A percentile compares a stretch with the other conserved stretches of the same genome.
Evolutionary conservation across 225 moss, liverwort and hornwort species (phyloP).

Genomic region (Pseudisothecium myosuroides): DNA sequence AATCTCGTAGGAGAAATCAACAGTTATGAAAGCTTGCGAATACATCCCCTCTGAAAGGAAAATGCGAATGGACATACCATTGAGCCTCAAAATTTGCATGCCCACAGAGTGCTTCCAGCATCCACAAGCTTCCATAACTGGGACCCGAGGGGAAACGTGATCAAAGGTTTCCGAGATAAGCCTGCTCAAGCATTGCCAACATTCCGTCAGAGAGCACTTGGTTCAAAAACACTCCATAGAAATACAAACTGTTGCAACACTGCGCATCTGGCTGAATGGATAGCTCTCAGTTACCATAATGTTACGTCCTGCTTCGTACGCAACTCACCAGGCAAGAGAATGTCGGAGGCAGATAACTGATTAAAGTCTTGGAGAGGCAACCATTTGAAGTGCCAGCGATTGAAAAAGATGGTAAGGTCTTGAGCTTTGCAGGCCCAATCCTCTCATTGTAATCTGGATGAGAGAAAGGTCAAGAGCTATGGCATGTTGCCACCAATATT

Average conservation of each 20-base stretch:
- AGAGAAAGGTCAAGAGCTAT: background rate
- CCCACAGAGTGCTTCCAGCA: background rate
- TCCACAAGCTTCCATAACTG: slow-evolving; percentile 1
- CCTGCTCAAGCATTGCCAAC: slow-evolving; percentile 9
- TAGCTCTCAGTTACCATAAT: background rate
- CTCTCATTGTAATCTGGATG: background rate
- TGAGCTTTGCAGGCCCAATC: background rate
- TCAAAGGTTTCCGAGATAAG: background rate
- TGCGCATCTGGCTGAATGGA: background rate
- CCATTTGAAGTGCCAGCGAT: background rate
- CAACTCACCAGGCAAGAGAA: background rate
- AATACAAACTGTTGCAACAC: background rate
- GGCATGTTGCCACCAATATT: background rate
- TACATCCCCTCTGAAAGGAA: background rate
- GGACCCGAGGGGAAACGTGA: background rate
- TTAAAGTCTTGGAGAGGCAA: background rate
- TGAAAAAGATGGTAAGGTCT: background rate
- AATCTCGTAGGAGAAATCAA: background rate
- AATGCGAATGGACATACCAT: background rate
- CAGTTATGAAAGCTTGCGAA: background rate
- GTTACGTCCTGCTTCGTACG: background rate
- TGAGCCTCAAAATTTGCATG: background rate
- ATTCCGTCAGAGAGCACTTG: background rate
- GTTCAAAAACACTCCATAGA: background rate
- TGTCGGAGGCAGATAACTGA: background rate